Percentiles rank a stretch among this genome's conserved stretches.
These are phyloP conservation scores for Zangia roseola DNA, from an alignment of 768 basidiomycete species.

Conservation along the genomic window DNA sequence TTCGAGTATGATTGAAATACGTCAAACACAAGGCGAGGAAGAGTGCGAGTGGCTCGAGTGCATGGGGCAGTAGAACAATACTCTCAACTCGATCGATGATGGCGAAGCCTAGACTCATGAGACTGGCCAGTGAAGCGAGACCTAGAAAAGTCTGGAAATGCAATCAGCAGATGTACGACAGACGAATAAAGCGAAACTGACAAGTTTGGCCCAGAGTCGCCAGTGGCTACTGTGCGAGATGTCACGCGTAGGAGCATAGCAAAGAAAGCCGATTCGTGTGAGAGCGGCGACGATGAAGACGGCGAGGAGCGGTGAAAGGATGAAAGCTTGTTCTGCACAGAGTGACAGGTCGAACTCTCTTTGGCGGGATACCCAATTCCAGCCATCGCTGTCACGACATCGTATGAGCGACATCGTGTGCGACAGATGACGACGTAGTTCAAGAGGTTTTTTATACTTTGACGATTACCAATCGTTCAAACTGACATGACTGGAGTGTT, in stretches of 20 bases:
- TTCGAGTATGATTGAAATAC: slow-evolving; percentile 66
- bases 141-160: slow-evolving; percentile 44
- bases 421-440: not conserved
- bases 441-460: too few relatives aligned
- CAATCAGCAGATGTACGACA: not conserved
- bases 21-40: slow-evolving; percentile 50
- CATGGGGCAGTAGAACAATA: slow-evolving; percentile 49
- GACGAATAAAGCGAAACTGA: slow-evolving; percentile 35
- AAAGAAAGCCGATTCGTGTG: slow-evolving; percentile 36
- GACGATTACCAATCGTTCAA: too few relatives aligned
- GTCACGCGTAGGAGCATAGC: slow-evolving; percentile 23
- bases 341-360: slow-evolving; percentile 76
- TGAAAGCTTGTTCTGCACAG: slow-evolving; percentile 76
- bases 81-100: slow-evolving; percentile 31
- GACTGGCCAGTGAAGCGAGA: slow-evolving; percentile 47
- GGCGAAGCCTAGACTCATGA: slow-evolving; percentile 42
- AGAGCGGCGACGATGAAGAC: slow-evolving; percentile 43
- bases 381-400: slow-evolving; percentile 64
- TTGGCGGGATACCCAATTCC: slow-evolving; percentile 53
- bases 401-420: slow-evolving; percentile 33
- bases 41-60: slow-evolving; percentile 58
- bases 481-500: too few relatives aligned
- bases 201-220: slow-evolving; percentile 63
- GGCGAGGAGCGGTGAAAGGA: slow-evolving; percentile 55
- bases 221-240: slow-evolving; percentile 49